A percentile compares a stretch with the other conserved stretches of the same genome.
Evolutionary conservation across 2,329 filamentous ascomycete genomes (phyloP).

Genomic region (Leptographium flavum): DNA sequence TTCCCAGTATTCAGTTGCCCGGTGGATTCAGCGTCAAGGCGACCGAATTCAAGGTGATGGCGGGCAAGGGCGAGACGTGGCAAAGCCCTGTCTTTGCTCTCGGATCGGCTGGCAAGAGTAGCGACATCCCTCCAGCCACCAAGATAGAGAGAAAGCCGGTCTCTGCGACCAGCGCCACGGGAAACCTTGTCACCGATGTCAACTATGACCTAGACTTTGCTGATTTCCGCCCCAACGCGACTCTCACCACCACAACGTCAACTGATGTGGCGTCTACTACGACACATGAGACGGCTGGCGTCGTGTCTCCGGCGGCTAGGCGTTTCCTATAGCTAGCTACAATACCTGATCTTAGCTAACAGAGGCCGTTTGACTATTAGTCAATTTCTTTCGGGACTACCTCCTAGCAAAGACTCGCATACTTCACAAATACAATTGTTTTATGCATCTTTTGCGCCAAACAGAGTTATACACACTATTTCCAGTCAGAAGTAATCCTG

Average conservation of each 20-base stretch:
- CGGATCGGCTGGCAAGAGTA: slow-evolving; percentile 60
- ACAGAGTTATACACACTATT: too few relatives aligned
- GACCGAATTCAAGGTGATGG: slow-evolving; percentile 81
- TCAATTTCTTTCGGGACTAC: too few relatives aligned
- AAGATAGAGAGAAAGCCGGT: slow-evolving; percentile 31
- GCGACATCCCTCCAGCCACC: slow-evolving; percentile 50
- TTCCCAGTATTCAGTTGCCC: slow-evolving; percentile 75
- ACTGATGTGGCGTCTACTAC: neutral
- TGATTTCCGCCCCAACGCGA: neutral
- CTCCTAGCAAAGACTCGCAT: too few relatives aligned
- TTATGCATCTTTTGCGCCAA: too few relatives aligned
- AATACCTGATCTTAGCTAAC: too few relatives aligned
- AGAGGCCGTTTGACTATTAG: too few relatives aligned
- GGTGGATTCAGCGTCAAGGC: slow-evolving; percentile 87
- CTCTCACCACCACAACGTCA: too few relatives aligned
- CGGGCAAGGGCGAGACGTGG: slow-evolving; percentile 82
- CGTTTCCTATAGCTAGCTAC: too few relatives aligned
- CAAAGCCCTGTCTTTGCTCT: slow-evolving; percentile 88
- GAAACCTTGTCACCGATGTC: slow-evolving; percentile 8
- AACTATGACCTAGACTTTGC: neutral
- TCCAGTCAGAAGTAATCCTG: too few relatives aligned
- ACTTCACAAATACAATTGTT: too few relatives aligned
- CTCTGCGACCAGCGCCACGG: slow-evolving; percentile 7
- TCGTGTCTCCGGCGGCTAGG: neutral
- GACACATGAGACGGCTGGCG: neutral